These are phyloP conservation scores for Onygenales sp. DNA, from an alignment of 2,329 filamentous ascomycete genomes.

Conservation along the genomic window DNA sequence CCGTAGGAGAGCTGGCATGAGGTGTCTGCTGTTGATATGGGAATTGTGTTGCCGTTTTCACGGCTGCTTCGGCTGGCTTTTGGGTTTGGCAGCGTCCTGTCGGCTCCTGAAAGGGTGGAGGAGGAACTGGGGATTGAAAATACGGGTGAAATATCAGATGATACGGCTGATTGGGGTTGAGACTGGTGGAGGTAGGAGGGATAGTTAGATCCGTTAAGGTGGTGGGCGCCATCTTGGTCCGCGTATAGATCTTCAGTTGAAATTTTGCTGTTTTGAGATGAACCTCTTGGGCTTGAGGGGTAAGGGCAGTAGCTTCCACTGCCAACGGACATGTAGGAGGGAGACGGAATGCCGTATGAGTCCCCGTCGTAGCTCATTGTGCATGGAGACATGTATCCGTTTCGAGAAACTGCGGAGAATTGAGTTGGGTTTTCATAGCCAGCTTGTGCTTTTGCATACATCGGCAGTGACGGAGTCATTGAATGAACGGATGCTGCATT, in stretches of 20 bases:
- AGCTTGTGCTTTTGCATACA: constrained; percentile 3
- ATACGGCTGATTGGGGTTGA: constrained; percentile 15
- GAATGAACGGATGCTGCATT: constrained; percentile 4
- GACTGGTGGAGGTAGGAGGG: constrained; percentile 20
- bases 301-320: constrained; percentile 21
- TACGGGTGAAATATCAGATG: constrained; percentile 19
- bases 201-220: constrained; percentile 18
- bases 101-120: constrained; percentile 17
- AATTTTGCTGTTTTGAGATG: constrained; percentile 14
- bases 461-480: background rate
- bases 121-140: constrained; percentile 16
- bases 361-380: constrained; percentile 26
- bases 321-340: constrained; percentile 27
- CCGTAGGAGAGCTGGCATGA: constrained; percentile 12
- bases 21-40: constrained; percentile 6
- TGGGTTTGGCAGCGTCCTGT: constrained; percentile 29
- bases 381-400: constrained; percentile 15
- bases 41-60: constrained; percentile 7
- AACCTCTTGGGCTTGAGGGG: constrained; percentile 20
- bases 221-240: constrained; percentile 17
- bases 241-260: constrained; percentile 18
- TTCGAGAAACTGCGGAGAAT: background rate
- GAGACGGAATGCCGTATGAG: constrained; percentile 23
- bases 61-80: constrained; percentile 15
- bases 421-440: constrained; percentile 5